Evolutionary conservation across 495 filamentous ascomycete genomes (phyloP).

Genomic region (Neohortaea acidophila): DNA sequence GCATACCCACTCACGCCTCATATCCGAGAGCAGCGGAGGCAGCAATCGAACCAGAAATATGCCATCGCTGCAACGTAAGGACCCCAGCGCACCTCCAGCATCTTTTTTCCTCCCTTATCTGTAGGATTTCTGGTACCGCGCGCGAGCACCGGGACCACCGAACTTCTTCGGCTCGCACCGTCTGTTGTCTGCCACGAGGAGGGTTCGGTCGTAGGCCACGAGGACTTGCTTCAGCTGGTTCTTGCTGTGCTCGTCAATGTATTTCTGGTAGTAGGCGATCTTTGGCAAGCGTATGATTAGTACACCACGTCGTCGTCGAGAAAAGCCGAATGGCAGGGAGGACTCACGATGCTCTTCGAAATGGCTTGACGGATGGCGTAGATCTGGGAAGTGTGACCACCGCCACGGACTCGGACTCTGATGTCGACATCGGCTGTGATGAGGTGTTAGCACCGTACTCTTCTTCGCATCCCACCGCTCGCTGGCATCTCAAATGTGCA

Average conservation of each 20-base stretch:
- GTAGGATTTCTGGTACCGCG: conserved; percentile 90
- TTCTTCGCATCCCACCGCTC: background rate
- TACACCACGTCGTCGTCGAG: too few species aligned
- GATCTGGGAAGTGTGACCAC: conserved; percentile 96
- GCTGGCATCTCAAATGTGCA: background rate
- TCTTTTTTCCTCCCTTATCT: conserved; percentile 34
- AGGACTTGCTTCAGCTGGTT: conserved; percentile 94
- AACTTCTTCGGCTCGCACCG: conserved; percentile 43
- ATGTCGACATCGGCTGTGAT: conserved; percentile 69
- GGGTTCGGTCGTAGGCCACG: conserved; percentile 85
- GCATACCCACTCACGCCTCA: background rate
- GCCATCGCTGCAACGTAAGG: conserved; percentile 7
- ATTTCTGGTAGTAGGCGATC: conserved; percentile 99
- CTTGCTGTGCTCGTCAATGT: conserved; percentile 98
- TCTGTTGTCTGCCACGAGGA: conserved; percentile 94
- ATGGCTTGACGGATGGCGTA: conserved; percentile 99
- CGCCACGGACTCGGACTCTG: conserved; percentile 87
- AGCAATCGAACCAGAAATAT: too few species aligned
- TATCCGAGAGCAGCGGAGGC: background rate
- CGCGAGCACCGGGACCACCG: conserved; percentile 78
- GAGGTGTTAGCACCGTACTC: conserved; percentile 9
- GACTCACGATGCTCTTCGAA: conserved; percentile 68
- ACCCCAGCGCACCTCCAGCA: too few species aligned
- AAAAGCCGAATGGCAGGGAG: too few species aligned
- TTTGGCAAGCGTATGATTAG: conserved; percentile 7